These are phyloP conservation scores for Aspergillus arachidicola DNA, from an alignment of 2,329 filamentous ascomycete species.

Conservation along the genomic window DNA sequence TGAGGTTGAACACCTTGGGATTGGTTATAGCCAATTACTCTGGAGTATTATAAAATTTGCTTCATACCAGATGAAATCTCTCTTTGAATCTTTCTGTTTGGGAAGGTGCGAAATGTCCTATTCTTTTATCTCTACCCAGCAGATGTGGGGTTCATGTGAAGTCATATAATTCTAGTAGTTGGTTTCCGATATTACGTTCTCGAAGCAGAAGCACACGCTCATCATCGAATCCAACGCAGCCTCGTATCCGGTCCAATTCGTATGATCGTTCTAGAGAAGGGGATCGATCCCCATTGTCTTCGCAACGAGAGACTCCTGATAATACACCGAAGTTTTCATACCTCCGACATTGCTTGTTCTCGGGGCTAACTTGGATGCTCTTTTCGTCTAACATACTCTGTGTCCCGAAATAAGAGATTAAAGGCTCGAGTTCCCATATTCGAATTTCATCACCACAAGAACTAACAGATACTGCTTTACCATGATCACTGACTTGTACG, in stretches of 20 bases:
- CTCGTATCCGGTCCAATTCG: conserved; percentile 50
- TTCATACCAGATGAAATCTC: neutral
- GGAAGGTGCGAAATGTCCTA: neutral
- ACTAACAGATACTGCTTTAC: conserved; percentile 89
- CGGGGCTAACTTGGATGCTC: conserved; percentile 58
- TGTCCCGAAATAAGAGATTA: conserved; percentile 53
- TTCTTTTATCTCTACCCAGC: neutral
- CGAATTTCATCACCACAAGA: conserved; percentile 75
- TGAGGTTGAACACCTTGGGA: neutral
- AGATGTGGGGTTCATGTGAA: conserved; percentile 62
- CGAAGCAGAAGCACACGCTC: conserved; percentile 87
- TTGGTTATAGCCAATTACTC: neutral
- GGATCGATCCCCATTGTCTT: conserved; percentile 16
- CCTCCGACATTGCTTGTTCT: conserved; percentile 24
- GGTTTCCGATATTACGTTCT: conserved; percentile 67
- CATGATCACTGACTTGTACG: conserved; percentile 79
- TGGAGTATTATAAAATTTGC: neutral
- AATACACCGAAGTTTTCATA: conserved; percentile 7
- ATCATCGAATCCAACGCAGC: conserved; percentile 86
- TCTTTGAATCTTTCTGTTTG: neutral
- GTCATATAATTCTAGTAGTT: conserved; percentile 81
- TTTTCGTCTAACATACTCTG: conserved; percentile 50
- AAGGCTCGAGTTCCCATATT: conserved; percentile 86
- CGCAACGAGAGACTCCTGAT: conserved; percentile 18
- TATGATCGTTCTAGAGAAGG: conserved; percentile 38